Percentiles rank a stretch among this genome's conserved stretches.
These are phyloP conservation scores for Trebouxia sp. DNA, from an alignment of 139 green algal genomes.

Conservation along the genomic window DNA sequence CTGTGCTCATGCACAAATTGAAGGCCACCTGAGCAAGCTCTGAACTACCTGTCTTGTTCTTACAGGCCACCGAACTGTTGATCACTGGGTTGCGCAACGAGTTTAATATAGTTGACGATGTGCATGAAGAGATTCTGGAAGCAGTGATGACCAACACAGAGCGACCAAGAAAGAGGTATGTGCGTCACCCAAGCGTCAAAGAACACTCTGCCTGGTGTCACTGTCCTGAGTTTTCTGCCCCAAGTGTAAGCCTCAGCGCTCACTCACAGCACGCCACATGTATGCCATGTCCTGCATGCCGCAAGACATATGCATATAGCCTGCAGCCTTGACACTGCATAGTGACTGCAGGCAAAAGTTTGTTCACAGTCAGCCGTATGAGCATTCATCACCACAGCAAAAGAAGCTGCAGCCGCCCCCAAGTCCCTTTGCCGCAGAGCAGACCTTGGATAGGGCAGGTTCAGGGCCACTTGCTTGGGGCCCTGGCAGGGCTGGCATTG, in stretches of 20 bases:
- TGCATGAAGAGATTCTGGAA: constrained; percentile 17
- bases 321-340: too few relatives aligned
- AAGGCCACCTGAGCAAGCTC: too few relatives aligned
- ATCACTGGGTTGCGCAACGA: neutral
- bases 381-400: neutral
- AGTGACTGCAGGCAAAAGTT: neutral
- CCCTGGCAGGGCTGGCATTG: neutral
- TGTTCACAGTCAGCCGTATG: neutral
- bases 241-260: too few relatives aligned
- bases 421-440: neutral
- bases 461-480: neutral
- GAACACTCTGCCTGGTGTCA: neutral
- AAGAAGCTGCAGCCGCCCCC: neutral
- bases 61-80: neutral
- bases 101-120: constrained; percentile 5
- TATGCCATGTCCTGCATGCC: neutral
- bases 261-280: too few relatives aligned
- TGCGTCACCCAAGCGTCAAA: too few relatives aligned
- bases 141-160: constrained; percentile 1
- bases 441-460: neutral
- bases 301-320: too few relatives aligned
- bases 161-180: constrained; percentile 9
- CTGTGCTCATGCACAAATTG: too few relatives aligned
- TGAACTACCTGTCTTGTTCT: neutral
- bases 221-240: too few relatives aligned